Conservation (phyloP, 371 early-diverging fungal species). For the Mucor saturninus region DNA sequence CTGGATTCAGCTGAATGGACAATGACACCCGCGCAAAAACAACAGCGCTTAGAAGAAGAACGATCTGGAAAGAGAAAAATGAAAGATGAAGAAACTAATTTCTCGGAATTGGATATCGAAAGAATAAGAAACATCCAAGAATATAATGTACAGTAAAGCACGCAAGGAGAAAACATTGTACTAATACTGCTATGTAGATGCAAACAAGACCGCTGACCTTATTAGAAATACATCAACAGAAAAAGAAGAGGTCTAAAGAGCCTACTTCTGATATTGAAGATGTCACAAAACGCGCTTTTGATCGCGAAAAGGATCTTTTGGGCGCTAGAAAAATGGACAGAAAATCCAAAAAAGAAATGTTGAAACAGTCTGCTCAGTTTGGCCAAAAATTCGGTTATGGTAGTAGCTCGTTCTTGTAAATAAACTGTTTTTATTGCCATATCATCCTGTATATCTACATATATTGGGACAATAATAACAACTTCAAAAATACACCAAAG, state of each 20-base stretch:
- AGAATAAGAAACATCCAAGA: conserved; percentile 24
- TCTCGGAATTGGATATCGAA: conserved; percentile 22
- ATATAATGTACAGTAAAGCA: conserved; percentile 33
- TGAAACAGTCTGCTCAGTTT: conserved; percentile 49
- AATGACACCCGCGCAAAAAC: conserved; percentile 64
- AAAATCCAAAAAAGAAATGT: conserved; percentile 53
- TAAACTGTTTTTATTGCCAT: not conserved
- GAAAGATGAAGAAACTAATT: conserved; percentile 10
- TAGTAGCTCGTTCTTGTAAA: conserved; percentile 49
- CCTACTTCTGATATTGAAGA: conserved; percentile 34
- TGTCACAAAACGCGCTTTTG: conserved; percentile 59
- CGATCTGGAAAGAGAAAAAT: conserved; percentile 24
- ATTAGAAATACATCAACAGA: conserved; percentile 55
- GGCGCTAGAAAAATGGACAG: conserved; percentile 45
- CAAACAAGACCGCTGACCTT: conserved; percentile 49
- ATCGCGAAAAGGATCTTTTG: conserved; percentile 62
- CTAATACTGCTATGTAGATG: conserved; percentile 23
- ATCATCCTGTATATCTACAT: too few relatives aligned
- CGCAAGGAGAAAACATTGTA: not conserved
- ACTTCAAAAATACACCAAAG: too few relatives aligned
- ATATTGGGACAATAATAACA: too few relatives aligned
- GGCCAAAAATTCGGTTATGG: conserved; percentile 56
- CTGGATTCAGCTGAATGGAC: conserved; percentile 65
- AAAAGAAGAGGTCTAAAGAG: conserved; percentile 30
- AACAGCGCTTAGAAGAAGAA: conserved; percentile 36